These are phyloP conservation scores for Diaporthe caulivora DNA, from an alignment of 2,329 filamentous ascomycete species.

Conservation along the genomic window DNA sequence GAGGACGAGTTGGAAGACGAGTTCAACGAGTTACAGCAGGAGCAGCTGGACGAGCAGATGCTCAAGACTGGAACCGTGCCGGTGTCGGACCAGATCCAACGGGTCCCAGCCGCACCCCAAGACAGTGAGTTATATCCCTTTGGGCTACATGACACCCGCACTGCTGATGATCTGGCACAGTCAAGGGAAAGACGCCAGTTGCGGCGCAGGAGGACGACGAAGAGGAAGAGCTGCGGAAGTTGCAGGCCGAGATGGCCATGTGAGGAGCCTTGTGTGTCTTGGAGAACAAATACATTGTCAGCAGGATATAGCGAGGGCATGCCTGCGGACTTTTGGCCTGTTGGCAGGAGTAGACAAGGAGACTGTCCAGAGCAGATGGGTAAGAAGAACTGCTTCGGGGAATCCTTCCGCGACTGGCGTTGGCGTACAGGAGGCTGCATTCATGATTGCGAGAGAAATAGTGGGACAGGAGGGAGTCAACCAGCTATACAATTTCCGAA, in stretches of 20 bases:
- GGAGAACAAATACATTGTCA: not conserved
- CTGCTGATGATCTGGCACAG: conserved; percentile 46
- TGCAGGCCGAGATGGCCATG: conserved; percentile 98
- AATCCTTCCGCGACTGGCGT: conserved; percentile 32
- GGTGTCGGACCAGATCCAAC: conserved; percentile 80
- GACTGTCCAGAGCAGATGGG: conserved; percentile 6
- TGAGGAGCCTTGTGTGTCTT: conserved; percentile 53
- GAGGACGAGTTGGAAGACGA: conserved; percentile 89
- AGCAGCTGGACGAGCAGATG: conserved; percentile 94
- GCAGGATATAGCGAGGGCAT: not conserved
- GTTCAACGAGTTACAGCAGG: conserved; percentile 88
- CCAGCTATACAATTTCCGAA: conserved; percentile 34
- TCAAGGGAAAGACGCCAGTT: conserved; percentile 62
- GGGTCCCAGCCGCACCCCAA: conserved; percentile 80
- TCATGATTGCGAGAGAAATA: conserved; percentile 21
- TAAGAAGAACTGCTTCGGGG: conserved; percentile 9
- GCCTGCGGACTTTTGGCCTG: not conserved
- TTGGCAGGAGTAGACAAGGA: conserved; percentile 5
- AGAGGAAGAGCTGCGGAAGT: conserved; percentile 90
- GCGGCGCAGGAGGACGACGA: conserved; percentile 88
- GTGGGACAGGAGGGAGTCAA: conserved; percentile 7
- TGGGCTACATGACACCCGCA: not conserved
- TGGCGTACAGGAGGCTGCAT: conserved; percentile 39
- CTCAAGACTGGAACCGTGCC: conserved; percentile 88
- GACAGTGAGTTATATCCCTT: conserved; percentile 73